Percentiles rank a stretch among this genome's conserved stretches.
Evolutionary conservation across 805 yeast genomes (phyloP).

Genomic region (Yamadazyma endophytica): DNA sequence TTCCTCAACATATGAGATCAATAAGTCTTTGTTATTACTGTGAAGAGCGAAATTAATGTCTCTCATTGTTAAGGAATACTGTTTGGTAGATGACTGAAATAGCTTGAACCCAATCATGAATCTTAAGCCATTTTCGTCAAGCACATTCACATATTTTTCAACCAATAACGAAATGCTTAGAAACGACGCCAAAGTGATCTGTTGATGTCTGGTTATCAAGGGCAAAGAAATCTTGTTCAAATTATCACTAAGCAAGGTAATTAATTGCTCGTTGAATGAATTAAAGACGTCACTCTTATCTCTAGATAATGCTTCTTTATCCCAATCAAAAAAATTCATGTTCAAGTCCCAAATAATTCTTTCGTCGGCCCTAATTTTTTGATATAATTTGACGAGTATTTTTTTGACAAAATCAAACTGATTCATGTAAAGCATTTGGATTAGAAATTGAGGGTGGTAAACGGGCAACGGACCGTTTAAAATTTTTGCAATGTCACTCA

Average conservation of each 20-base stretch:
- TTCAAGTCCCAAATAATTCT: slow-evolving; percentile 30
- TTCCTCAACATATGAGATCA: slow-evolving; percentile 47
- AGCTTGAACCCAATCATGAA: slow-evolving; percentile 70
- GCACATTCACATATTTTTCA: slow-evolving; percentile 34
- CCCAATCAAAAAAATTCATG: slow-evolving; percentile 18
- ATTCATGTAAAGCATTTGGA: slow-evolving; percentile 67
- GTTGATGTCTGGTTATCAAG: slow-evolving; percentile 85
- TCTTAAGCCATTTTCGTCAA: slow-evolving; percentile 66
- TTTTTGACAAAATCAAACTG: slow-evolving; percentile 52
- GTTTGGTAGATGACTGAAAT: slow-evolving; percentile 48
- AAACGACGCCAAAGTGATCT: slow-evolving; percentile 70
- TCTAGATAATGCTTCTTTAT: slow-evolving; percentile 12
- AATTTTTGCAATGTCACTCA: slow-evolving; percentile 69
- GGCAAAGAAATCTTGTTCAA: slow-evolving; percentile 68
- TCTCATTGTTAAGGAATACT: slow-evolving; percentile 60
- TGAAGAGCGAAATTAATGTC: slow-evolving; percentile 88
- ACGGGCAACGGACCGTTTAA: slow-evolving; percentile 87
- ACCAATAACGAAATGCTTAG: slow-evolving; percentile 61
- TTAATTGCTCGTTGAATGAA: slow-evolving; percentile 38
- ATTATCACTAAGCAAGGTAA: slow-evolving; percentile 51
- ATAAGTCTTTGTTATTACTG: slow-evolving; percentile 68
- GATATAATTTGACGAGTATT: slow-evolving; percentile 52
- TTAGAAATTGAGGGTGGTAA: slow-evolving; percentile 84
- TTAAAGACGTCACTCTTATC: slow-evolving; percentile 20
- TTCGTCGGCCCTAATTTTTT: slow-evolving; percentile 41